A percentile compares a stretch with the other conserved stretches of the same genome.
These are phyloP conservation scores for Cladosporium phlei DNA, from an alignment of 2,329 filamentous ascomycete species.

Conservation along the genomic window DNA sequence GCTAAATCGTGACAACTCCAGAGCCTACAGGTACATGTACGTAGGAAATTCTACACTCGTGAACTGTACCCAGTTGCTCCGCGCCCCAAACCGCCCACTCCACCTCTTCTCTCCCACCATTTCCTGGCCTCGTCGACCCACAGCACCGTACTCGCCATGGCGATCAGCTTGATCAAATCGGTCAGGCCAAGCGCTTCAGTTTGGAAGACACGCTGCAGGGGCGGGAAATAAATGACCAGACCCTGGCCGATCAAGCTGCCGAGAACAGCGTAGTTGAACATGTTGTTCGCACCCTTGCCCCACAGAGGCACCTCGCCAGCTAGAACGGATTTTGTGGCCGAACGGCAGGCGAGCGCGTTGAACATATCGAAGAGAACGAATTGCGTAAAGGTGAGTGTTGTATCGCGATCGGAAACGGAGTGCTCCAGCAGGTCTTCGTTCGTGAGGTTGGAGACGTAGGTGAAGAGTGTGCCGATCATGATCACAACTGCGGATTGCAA, in stretches of 20 bases:
- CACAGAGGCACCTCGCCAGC: conserved; percentile 65
- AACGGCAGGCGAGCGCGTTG: conserved; percentile 90
- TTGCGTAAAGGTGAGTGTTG: conserved; percentile 98
- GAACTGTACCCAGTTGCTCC: conserved; percentile 11
- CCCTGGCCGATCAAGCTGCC: conserved; percentile 80
- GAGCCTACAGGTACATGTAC: no score
- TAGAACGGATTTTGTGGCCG: conserved; percentile 82
- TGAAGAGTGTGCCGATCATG: conserved; percentile 83
- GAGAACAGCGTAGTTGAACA: conserved; percentile 94
- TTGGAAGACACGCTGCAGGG: conserved; percentile 91
- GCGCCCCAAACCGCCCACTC: conserved; percentile 6
- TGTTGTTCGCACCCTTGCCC: conserved; percentile 74
- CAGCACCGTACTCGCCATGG: conserved; percentile 83
- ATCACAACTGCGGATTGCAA: conserved; percentile 83
- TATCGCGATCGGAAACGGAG: conserved; percentile 83
- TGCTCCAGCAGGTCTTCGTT: conserved; percentile 55
- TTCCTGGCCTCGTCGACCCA: conserved; percentile 92
- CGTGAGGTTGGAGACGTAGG: conserved; percentile 89
- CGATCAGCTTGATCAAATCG: conserved; percentile 68
- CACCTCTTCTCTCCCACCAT: conserved; percentile 55
- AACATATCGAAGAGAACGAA: conserved; percentile 99
- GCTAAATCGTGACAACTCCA: no score
- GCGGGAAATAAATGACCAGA: conserved; percentile 90
- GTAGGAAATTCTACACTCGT: conserved; percentile 1
- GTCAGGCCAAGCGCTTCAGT: conserved; percentile 74